Percentiles rank a stretch among this genome's conserved stretches.
Evolutionary conservation across 179 eudicot species (phyloP).

Genomic region (Spinacia oleracea): DNA sequence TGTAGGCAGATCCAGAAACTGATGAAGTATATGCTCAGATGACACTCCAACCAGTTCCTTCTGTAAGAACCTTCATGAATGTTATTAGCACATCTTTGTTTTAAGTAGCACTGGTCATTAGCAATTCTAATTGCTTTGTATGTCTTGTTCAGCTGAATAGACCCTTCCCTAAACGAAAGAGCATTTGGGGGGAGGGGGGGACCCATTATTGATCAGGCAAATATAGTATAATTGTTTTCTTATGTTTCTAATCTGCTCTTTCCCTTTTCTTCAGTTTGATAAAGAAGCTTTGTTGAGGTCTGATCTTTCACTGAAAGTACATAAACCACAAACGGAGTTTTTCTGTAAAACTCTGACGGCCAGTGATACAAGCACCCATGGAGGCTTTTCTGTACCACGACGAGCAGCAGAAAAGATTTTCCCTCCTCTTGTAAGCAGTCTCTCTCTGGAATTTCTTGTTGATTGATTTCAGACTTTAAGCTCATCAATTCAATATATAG

Average conservation of each 20-base stretch:
- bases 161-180: no score
- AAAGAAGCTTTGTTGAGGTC: conserved; percentile 89
- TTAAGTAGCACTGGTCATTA: background rate
- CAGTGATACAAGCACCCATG: conserved; percentile 99
- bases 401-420: conserved; percentile 97
- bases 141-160: background rate
- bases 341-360: conserved; percentile 98
- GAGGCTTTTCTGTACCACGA: conserved; percentile 99
- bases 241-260: conserved; percentile 2
- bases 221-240: background rate
- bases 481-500: conserved; percentile 39
- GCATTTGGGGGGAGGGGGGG: background rate
- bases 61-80: conserved; percentile 48
- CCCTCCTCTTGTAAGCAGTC: conserved; percentile 74
- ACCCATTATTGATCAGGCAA: background rate
- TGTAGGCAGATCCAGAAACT: conserved; percentile 97
- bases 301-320: conserved; percentile 70
- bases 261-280: conserved; percentile 65
- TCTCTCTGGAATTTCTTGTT: conserved; percentile 4
- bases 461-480: conserved; percentile 13
- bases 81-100: background rate
- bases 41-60: conserved; percentile 91
- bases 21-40: conserved; percentile 99
- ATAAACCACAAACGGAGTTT: conserved; percentile 88
- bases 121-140: background rate